Conservation (phyloP, 2,329 filamentous ascomycete species). For the Scedosporium boydii region DNA sequence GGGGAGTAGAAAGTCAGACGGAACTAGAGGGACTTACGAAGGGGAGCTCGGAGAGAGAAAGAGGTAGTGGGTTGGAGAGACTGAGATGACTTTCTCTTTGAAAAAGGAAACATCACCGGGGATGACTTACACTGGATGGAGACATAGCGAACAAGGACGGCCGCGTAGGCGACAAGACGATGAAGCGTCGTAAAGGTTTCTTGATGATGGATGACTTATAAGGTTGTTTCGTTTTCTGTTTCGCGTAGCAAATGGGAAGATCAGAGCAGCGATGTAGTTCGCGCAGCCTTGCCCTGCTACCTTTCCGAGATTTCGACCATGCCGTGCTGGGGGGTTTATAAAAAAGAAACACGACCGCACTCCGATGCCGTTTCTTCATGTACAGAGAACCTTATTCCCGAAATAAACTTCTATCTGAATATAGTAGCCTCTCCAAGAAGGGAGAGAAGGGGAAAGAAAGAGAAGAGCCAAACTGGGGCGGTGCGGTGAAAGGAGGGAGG, state of each 20-base stretch:
- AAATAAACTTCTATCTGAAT: not conserved
- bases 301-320: not conserved
- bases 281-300: not conserved
- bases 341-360: not conserved
- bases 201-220: too few relatives aligned
- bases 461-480: slow-evolving; percentile 11
- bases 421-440: not conserved
- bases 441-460: slow-evolving; percentile 5
- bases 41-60: not conserved
- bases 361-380: not conserved
- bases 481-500: slow-evolving; percentile 7
- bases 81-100: not conserved
- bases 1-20: not conserved
- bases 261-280: not conserved
- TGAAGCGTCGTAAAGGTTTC: too few relatives aligned
- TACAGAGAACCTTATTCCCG: slow-evolving; percentile 1
- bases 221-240: not conserved
- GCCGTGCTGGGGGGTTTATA: not conserved
- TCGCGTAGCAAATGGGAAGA: not conserved
- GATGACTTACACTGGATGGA: slow-evolving; percentile 3
- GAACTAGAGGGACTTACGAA: not conserved
- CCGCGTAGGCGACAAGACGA: not conserved
- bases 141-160: not conserved
- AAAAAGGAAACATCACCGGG: not conserved
- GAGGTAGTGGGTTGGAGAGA: not conserved